phyloP scores from a whole-genome alignment of 2,329 filamentous ascomycete species.

The Trichocomaceae sp. region DNA sequence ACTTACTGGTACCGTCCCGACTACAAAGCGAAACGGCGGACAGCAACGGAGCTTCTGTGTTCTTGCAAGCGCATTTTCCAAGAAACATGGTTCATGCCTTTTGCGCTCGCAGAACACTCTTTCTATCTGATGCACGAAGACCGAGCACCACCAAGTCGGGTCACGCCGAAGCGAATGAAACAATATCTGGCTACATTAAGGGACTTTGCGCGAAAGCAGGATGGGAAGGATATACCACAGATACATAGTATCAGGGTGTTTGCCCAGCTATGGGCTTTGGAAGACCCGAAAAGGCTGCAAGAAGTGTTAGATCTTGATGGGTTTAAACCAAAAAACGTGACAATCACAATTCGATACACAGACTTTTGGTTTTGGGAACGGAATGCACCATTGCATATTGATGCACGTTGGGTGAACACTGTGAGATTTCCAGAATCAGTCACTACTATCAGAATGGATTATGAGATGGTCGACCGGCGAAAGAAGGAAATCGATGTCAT shows the following conservation, averaged over 20 bases:
- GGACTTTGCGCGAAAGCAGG: constrained; percentile 12
- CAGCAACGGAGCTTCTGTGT: constrained; percentile 34
- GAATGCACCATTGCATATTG: constrained; percentile 32
- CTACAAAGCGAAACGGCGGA: constrained; percentile 34
- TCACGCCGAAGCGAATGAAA: constrained; percentile 12
- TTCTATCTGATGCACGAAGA: constrained; percentile 31
- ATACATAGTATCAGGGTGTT: constrained; percentile 36
- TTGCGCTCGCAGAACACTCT: constrained; percentile 33
- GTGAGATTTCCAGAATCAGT: constrained; percentile 30
- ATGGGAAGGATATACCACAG: constrained; percentile 16
- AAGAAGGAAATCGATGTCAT: constrained; percentile 42
- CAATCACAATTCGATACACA: constrained; percentile 45
- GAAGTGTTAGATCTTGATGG: constrained; percentile 21
- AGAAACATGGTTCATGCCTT: constrained; percentile 42
- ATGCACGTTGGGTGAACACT: constrained; percentile 32
- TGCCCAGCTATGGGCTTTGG: constrained; percentile 38
- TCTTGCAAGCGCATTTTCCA: constrained; percentile 40
- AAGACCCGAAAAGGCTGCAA: constrained; percentile 22
- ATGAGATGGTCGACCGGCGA: constrained; percentile 45
- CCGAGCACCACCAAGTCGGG: constrained; percentile 26
- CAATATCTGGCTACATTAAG: constrained; percentile 18
- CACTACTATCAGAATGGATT: constrained; percentile 38
- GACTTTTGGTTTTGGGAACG: constrained; percentile 46
- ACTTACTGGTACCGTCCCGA: constrained; percentile 39
- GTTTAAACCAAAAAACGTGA: constrained; percentile 34